These are phyloP conservation scores for Sclerotinia nivalis DNA, from an alignment of 2,329 filamentous ascomycete genomes.

Conservation along the genomic window DNA sequence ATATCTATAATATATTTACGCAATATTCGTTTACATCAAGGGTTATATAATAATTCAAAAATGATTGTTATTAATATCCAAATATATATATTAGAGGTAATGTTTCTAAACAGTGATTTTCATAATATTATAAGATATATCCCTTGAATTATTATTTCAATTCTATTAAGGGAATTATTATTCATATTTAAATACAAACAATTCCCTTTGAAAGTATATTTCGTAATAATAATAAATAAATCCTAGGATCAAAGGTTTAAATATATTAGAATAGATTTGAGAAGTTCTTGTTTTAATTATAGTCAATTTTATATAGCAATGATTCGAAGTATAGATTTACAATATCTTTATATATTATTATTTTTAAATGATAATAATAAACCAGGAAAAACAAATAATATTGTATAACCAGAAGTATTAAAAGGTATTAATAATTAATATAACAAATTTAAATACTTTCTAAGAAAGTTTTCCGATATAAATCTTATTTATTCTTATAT, in stretches of 20 bases:
- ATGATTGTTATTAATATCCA: neutral
- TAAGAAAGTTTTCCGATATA: neutral
- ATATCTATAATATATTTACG: constrained; percentile 9
- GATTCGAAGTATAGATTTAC: neutral
- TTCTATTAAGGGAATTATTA: neutral
- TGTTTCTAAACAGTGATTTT: constrained; percentile 4
- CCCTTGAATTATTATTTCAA: neutral
- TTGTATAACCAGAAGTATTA: constrained; percentile 1
- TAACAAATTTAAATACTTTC: neutral
- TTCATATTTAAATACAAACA: constrained; percentile 16
- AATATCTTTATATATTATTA: neutral
- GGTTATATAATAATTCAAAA: neutral
- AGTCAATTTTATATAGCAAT: constrained; percentile 15
- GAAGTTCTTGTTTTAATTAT: constrained; percentile 9
- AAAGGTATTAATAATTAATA: neutral
- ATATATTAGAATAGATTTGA: constrained; percentile 3
- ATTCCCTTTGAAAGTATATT: constrained; percentile 7
- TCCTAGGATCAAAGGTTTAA: neutral
- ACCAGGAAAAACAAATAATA: neutral
- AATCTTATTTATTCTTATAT: neutral
- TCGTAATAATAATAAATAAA: constrained; percentile 20
- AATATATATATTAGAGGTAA: neutral
- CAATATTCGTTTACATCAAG: neutral
- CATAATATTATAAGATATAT: constrained; percentile 6
- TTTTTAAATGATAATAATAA: neutral